Base-by-base conservation (phyloP, 768 basidiomycete species). In the Erythrobasidium yunnanense region DNA sequence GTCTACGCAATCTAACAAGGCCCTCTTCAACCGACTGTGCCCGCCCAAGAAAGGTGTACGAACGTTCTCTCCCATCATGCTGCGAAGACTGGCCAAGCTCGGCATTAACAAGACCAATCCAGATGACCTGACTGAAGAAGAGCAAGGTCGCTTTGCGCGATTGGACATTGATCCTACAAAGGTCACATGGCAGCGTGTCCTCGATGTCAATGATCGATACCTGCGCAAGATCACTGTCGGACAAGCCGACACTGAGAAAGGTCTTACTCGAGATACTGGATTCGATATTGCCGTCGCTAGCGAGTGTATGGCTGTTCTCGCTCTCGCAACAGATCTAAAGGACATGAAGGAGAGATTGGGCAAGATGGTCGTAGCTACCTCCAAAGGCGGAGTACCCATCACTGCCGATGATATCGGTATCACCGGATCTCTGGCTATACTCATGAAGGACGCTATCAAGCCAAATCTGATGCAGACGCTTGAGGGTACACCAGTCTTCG, bases 391-490 rank as follows among this genome's bases (percentile, higher is more conserved):
- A 22, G 87, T 90, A 2, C 84, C 92, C 27, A 81, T 99, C 77
- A 99, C 93, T 35, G 90, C 90, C 25, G 93, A 97, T 74, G 93
- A 99, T 75, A 82, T 99, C 56, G 93, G 93, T 70, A 88, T 87
- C 70, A 87, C 90, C 69, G 92, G 91, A 66, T 91, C 93, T 55
- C 83, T 99, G 56, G 88, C 93, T 15, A 92, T 97, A 55, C 82
- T 99, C 69, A 87, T 99, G 85, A 96, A 96, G 79, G 93, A 99
- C 73, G 89, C 95, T 17, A 90, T 99, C 79, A 99, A 97, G 79
- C 93, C 93, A 23, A 99, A 96, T 75, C 78, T 99, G 69, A 99
- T 99, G 93, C 93, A 99, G 77, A 91, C 92, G 2, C 80, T 97
- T 42, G 87, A 96, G 84, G 93, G 93, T 47, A 99, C 93, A 0